Conservation (phyloP, 1,284 basidiomycete genomes). For the Xanthoconium separans region DNA sequence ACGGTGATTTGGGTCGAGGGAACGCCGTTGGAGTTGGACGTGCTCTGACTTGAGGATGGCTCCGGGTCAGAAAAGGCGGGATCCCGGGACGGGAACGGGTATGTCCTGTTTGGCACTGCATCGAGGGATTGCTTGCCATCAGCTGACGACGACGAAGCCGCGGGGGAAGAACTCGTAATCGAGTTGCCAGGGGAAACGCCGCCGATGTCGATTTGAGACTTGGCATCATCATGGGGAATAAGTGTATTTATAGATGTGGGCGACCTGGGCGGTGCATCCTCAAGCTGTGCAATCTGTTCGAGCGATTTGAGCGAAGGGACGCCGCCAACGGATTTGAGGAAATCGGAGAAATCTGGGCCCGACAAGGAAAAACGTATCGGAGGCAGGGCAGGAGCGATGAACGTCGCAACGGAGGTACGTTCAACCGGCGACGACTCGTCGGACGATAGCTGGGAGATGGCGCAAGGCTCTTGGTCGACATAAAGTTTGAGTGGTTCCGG, state of each 20-base stretch:
- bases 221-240: constrained; percentile 36
- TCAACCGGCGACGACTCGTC: constrained; percentile 56
- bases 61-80: constrained; percentile 27
- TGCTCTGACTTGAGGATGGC: constrained; percentile 3
- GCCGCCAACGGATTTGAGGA: constrained; percentile 57
- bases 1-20: constrained; percentile 42
- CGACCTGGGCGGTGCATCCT: constrained; percentile 20
- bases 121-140: constrained; percentile 13
- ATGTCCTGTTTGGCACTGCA: constrained; percentile 11
- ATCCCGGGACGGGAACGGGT: constrained; percentile 17
- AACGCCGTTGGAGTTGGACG: constrained; percentile 15
- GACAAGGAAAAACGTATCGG: constrained; percentile 84
- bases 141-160: not conserved
- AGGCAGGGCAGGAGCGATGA: constrained; percentile 76
- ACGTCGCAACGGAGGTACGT: constrained; percentile 67
- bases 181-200: not conserved
- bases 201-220: not conserved
- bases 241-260: constrained; percentile 24
- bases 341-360: constrained; percentile 72
- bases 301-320: constrained; percentile 42
- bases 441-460: constrained; percentile 34
- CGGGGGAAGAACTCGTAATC: not conserved
- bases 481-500: constrained; percentile 24
- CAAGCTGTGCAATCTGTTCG: constrained; percentile 41
- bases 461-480: constrained; percentile 22